Evolutionary conservation across 352 stramenopile species (phyloP), one percentile per base, ranked within the genome.

Genomic region (Pythium aquatile): DNA sequence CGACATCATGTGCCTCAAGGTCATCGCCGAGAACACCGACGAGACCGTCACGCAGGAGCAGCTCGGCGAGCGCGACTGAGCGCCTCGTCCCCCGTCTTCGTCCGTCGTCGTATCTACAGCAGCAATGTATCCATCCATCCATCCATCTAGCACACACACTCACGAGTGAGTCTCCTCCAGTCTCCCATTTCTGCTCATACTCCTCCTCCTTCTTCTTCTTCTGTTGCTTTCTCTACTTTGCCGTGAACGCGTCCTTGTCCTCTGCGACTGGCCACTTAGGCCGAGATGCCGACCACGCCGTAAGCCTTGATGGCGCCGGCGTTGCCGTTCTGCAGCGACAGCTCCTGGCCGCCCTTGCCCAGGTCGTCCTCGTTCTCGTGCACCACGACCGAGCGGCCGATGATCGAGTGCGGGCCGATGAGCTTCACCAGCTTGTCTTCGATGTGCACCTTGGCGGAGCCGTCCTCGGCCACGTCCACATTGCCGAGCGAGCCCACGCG

Each of bases 401-500:
- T 99, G 65, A 99, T 94, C 33, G 94, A 99, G 83, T 99, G 96
- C 26, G 97, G 97, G 26, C 97, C 97, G 64, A 99, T 98, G 54
- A 99, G 85, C 77, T 99, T 98, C 56, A 99, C 89, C 56, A 98
- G 79, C 60, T 91, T 88, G 79, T 99, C 97, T 65, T 98, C 87
- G 57, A 99, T 88, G 71, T 98, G 79, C 46, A 99, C 88, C 65
- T 85, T 87, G 62, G 75, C 88, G 39, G 76, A 82, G 73, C 96
- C 96, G 64, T 97, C 82, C 30, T 97, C 94, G 16, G 68, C 61
- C 54, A 87, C 86, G 59, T 93, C 81, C 29, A 98, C 70, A 76
- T 98, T 98, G 73, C 96, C 96, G 47, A 99, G 81, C 64, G 91
- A 94, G 56, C 97, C 97, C 4, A 98, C 96, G 69, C 97, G 97